phyloP scores from a whole-genome alignment of 2,329 filamentous ascomycete genomes.

The Elsinoe perseae region DNA sequence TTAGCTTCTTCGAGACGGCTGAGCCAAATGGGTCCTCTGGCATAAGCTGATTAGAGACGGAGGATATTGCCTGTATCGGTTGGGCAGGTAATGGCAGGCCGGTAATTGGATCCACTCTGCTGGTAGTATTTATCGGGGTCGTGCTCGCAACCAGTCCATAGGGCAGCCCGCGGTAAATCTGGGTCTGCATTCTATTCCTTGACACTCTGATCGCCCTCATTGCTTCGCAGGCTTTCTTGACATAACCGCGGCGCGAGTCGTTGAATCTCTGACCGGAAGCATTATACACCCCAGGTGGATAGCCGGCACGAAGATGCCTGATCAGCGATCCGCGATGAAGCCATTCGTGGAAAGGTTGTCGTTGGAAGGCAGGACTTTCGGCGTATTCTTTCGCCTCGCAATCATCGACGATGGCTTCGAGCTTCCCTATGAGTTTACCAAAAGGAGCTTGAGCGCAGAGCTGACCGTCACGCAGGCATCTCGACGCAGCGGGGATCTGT shows the following conservation, averaged over 20 bases:
- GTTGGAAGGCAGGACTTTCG: neutral
- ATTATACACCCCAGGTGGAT: neutral
- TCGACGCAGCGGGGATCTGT: neutral
- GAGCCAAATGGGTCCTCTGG: conserved; percentile 4
- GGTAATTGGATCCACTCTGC: neutral
- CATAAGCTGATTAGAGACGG: neutral
- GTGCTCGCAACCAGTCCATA: neutral
- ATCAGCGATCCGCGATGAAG: neutral
- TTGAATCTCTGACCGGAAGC: neutral
- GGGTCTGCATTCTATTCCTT: neutral
- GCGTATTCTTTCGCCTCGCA: neutral
- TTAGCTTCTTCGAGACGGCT: neutral
- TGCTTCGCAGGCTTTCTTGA: neutral
- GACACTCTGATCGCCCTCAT: neutral
- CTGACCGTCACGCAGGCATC: neutral
- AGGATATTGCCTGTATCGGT: neutral
- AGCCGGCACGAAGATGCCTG: neutral
- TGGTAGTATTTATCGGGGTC: neutral
- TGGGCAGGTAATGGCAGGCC: neutral
- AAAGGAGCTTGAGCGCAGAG: neutral
- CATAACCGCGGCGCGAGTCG: neutral
- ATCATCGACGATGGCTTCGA: neutral
- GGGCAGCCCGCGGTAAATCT: neutral
- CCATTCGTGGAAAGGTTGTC: neutral
- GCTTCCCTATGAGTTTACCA: neutral